Base-by-base conservation (phyloP, 148 eudicot genomes). In the Vaccinium vitisidaea region DNA sequence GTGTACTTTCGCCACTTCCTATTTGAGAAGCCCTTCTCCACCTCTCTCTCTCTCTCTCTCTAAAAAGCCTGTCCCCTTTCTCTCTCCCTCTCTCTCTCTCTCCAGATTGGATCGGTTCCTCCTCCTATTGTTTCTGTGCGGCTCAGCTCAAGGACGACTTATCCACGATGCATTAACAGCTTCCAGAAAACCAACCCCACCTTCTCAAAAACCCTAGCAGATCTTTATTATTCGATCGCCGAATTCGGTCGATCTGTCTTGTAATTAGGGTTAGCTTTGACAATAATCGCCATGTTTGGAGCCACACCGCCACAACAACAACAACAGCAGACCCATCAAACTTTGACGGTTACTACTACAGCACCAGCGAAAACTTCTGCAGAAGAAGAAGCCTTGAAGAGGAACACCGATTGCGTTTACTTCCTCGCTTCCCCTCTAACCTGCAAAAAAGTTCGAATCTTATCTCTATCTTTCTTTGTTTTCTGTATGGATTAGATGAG, bases 371-470 rank as follows among this genome's bases (percentile, higher is more conserved):
- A 85, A n/a, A 30, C 84, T 14, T 74, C 90, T 58, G 86, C 83
- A 12, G 97, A 94, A 71, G 98, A 95, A 46, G 98, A 94, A 83
- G 87, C 88, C n/a, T 73, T 89, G 86, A 95, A 92, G 88, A 86
- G 90, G 70, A 94, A 90, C 82, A 95, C 98, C 46, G 98, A 95
- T 86, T 95, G 98, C 58, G 92, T 95, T 48, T 95, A 95, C 90
- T 95, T 93, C 82, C 95, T 95, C 2, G 96, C 98, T 63, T 94
- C 98, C 46, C 98, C 98, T 67, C 88, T 95, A 82, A 95, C 96
- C 71, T 95, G 98, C 91, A 95, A 94, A 85, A 95, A 94, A 91
- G 98, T 94, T 46, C 73, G 73, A 76, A 46, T 81, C 65, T 74
- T 50, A 19, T 74, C 76, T 82, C 46, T 23, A 43, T 56, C 5